Conservation (phyloP, 2,329 filamentous ascomycete species). For the Aschersonia sp. region DNA sequence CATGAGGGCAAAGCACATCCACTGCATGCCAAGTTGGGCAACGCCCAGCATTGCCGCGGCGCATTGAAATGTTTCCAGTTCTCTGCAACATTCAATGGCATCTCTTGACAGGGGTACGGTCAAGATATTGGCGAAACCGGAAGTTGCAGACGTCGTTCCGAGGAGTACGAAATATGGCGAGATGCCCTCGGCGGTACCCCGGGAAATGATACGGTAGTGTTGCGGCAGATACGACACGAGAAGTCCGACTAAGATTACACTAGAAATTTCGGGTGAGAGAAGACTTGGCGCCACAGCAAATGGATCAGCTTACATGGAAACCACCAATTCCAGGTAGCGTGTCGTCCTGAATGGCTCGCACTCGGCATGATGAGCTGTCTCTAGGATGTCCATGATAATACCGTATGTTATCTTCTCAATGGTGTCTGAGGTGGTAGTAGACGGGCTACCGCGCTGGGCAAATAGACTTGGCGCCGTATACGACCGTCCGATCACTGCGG, state of each 20-base stretch:
- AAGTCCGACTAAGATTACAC: slow-evolving; percentile 72
- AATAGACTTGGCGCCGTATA: neutral
- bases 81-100: slow-evolving; percentile 75
- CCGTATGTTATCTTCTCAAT: neutral
- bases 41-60: slow-evolving; percentile 77
- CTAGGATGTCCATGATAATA: neutral
- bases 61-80: slow-evolving; percentile 71
- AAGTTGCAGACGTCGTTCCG: slow-evolving; percentile 80
- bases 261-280: slow-evolving; percentile 10
- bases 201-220: slow-evolving; percentile 77
- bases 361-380: slow-evolving; percentile 5
- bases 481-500: too few relatives aligned
- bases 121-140: slow-evolving; percentile 83
- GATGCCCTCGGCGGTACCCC: slow-evolving; percentile 81
- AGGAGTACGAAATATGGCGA: slow-evolving; percentile 91
- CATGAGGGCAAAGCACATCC: slow-evolving; percentile 86
- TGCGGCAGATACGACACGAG: slow-evolving; percentile 89
- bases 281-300: neutral
- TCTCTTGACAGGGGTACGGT: slow-evolving; percentile 69
- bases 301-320: slow-evolving; percentile 32
- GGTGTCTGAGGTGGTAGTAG: neutral
- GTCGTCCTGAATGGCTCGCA: slow-evolving; percentile 39
- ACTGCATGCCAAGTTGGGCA: slow-evolving; percentile 80
- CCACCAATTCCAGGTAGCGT: slow-evolving; percentile 37
- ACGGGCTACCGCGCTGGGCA: neutral